A percentile compares a stretch with the other conserved stretches of the same genome.
Conservation (phyloP, 768 basidiomycete species). For the Chlorophyllum brunneum region DNA sequence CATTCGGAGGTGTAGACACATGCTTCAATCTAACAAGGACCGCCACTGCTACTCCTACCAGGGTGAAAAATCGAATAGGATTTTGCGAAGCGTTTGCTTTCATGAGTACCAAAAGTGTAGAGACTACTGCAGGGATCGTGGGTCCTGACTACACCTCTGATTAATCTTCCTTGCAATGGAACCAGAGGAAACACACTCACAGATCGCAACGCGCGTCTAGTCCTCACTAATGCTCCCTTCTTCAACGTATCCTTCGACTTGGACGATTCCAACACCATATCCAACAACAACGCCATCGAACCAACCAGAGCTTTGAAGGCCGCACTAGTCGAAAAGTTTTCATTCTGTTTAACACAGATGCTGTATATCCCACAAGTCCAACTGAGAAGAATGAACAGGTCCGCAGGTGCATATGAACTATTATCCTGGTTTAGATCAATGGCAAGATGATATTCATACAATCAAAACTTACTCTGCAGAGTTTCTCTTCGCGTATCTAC, state of each 20-base stretch:
- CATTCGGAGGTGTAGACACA: constrained; percentile 38
- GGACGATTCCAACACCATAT: constrained; percentile 51
- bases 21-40: constrained; percentile 68
- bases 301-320: constrained; percentile 50
- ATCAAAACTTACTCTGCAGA: constrained; percentile 47
- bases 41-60: constrained; percentile 68
- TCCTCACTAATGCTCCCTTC: constrained; percentile 55
- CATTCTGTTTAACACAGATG: constrained; percentile 40
- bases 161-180: neutral
- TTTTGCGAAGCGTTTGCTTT: constrained; percentile 39
- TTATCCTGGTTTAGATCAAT: constrained; percentile 9
- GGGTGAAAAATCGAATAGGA: constrained; percentile 35
- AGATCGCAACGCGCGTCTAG: constrained; percentile 65
- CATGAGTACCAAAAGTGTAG: constrained; percentile 45
- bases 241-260: constrained; percentile 56
- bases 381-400: constrained; percentile 64
- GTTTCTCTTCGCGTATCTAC: constrained; percentile 48
- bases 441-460: constrained; percentile 5
- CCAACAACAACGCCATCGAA: constrained; percentile 58
- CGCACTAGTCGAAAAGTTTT: constrained; percentile 41
- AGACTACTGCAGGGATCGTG: constrained; percentile 46
- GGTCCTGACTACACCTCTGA: constrained; percentile 29
- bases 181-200: constrained; percentile 32
- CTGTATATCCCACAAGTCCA: constrained; percentile 69
- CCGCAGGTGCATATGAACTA: constrained; percentile 54